phyloP scores from a whole-genome alignment of 2,329 filamentous ascomycete genomes.

The Colletotrichum sp. region DNA sequence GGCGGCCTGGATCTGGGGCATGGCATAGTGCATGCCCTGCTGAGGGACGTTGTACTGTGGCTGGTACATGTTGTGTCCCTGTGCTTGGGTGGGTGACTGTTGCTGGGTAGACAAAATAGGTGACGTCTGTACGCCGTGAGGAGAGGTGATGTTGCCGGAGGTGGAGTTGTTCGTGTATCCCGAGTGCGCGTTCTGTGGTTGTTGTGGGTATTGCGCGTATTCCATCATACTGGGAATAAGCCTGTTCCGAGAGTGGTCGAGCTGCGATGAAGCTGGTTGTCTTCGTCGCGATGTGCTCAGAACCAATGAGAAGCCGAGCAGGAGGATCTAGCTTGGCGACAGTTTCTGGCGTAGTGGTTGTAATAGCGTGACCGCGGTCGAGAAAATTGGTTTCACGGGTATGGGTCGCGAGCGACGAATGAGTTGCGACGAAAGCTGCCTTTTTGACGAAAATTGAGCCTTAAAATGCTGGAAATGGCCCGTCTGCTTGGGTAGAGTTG shows the following conservation, averaged over 20 bases:
- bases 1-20: constrained; percentile 84
- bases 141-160: constrained; percentile 72
- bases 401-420: constrained; percentile 23
- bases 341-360: not conserved
- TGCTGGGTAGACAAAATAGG: constrained; percentile 83
- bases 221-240: constrained; percentile 65
- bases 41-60: constrained; percentile 77
- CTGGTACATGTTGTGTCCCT: constrained; percentile 80
- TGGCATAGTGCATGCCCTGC: constrained; percentile 81
- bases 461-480: constrained; percentile 32
- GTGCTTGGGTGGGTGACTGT: constrained; percentile 63
- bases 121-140: constrained; percentile 74
- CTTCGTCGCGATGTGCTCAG: constrained; percentile 31
- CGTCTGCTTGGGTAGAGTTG: constrained; percentile 48
- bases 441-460: constrained; percentile 32
- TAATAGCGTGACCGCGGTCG: constrained; percentile 3
- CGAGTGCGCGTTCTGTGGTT: constrained; percentile 69
- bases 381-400: constrained; percentile 8
- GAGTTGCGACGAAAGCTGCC: constrained; percentile 21
- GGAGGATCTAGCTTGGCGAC: not conserved
- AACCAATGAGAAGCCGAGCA: constrained; percentile 7
- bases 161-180: constrained; percentile 66
- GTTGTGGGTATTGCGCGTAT: constrained; percentile 76
- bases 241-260: not conserved
- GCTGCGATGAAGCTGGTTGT: constrained; percentile 24